Evolutionary conservation across 345 rosid genomes (phyloP), one percentile per base, ranked within the genome.

Genomic region (Ricinus communis): DNA sequence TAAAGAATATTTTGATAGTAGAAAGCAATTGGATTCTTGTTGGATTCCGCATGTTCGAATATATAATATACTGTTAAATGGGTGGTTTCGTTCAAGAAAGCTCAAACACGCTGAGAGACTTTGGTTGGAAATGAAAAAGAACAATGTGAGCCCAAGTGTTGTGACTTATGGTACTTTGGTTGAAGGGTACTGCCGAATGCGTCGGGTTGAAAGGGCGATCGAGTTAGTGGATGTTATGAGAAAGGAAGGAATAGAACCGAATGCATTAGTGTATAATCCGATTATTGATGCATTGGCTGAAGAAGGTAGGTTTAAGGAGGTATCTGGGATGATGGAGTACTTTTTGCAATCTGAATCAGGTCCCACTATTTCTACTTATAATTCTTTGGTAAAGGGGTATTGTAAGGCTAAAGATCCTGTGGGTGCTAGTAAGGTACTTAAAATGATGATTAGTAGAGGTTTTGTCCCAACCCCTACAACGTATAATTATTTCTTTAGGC

Each of bases 221-320:
- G 86, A 83, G 54, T 76, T 92, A 85, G 80, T 90, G 41, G 82
- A 85, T 33, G 88, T 83, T 66, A 87, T 92, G 97, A 89, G 83
- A 76, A 80, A 62, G 69, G 91, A 70, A 22, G 90, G 90, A 47
- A 81, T 89, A 54, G 76, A 87, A 68, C 85, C 85, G 4, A 89
- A 81, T 83, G 83, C 77, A 0, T 76, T 87, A 50, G 88, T 82
- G 4, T 89, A 81, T 77, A 92, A 90, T 73, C 90, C 94, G 0
- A 84, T 95, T 22, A 83, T 90, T 21, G 96, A 95, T 74, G 96
- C 92, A 14, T 75, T 92, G 72, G 97, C 86, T 8, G 97, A 89
- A 79, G 89, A 85, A 0, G 88, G 93, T 31, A 75, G 87, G 84
- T 90, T 90, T 72, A 77, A 83, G 72, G 96, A 92, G 81, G 96